phyloP scores from a whole-genome alignment of 2,329 filamentous ascomycete genomes.

The Hirsutella minnesotensis region DNA sequence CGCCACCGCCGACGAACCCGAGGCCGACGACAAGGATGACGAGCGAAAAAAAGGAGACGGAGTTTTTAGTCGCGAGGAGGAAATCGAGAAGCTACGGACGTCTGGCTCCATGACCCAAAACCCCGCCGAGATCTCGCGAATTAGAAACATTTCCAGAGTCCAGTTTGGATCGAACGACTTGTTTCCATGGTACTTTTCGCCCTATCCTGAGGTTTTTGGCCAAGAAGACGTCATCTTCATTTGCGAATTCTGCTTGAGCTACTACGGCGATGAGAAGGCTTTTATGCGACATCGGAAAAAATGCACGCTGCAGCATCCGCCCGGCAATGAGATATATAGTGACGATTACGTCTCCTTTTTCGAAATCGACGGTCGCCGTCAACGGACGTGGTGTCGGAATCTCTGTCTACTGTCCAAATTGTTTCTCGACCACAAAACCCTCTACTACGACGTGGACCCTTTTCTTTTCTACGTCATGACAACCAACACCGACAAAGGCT shows the following conservation, averaged over 20 bases:
- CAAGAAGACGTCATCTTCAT: conserved; percentile 88
- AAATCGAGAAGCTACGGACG: conserved; percentile 91
- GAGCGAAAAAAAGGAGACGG: conserved; percentile 35
- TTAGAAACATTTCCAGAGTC: conserved; percentile 85
- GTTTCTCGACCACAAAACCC: conserved; percentile 93
- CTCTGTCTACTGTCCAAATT: conserved; percentile 90
- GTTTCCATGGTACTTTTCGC: conserved; percentile 98
- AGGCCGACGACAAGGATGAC: conserved; percentile 38
- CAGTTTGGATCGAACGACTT: conserved; percentile 89
- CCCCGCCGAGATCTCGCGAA: conserved; percentile 88
- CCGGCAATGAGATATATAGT: conserved; percentile 95
- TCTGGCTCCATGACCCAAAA: conserved; percentile 98
- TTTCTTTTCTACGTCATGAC: conserved; percentile 99
- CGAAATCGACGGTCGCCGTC: conserved; percentile 88
- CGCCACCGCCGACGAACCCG: conserved; percentile 35
- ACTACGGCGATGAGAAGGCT: conserved; percentile 72
- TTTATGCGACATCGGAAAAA: conserved; percentile 82
- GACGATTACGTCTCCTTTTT: conserved; percentile 92
- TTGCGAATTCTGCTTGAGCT: conserved; percentile 92
- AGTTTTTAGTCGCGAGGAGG: conserved; percentile 68
- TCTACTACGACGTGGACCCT: conserved; percentile 99
- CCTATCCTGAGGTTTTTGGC: conserved; percentile 81
- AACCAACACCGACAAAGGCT: conserved; percentile 74
- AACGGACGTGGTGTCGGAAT: conserved; percentile 94
- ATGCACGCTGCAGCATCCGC: conserved; percentile 83